These are phyloP conservation scores for Colletotrichum viniferum DNA, from an alignment of 2,329 filamentous ascomycete species.

Conservation along the genomic window DNA sequence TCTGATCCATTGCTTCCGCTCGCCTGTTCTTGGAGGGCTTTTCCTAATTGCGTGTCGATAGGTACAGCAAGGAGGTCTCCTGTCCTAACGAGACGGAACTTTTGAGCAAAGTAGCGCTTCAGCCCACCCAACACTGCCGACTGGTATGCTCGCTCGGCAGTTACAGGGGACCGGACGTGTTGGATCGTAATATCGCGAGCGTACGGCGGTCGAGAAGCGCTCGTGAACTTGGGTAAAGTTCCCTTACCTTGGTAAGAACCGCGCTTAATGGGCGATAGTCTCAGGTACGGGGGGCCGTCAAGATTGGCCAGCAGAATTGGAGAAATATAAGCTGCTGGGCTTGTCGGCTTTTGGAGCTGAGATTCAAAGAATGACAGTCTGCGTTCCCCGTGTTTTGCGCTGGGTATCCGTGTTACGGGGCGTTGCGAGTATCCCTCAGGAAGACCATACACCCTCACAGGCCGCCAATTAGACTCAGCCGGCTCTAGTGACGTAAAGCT, in stretches of 20 bases:
- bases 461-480: constrained; percentile 73
- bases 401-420: constrained; percentile 64
- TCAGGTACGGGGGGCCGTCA: constrained; percentile 77
- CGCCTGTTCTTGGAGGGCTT: constrained; percentile 77
- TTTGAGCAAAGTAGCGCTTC: constrained; percentile 86
- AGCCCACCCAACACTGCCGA: constrained; percentile 84
- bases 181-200: constrained; percentile 82
- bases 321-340: constrained; percentile 74
- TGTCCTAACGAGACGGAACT: constrained; percentile 79
- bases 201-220: constrained; percentile 60
- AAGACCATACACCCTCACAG: constrained; percentile 86
- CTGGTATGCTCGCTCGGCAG: constrained; percentile 84
- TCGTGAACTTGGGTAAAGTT: constrained; percentile 60
- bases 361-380: constrained; percentile 69
- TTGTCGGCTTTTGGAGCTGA: constrained; percentile 65
- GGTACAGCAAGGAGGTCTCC: constrained; percentile 90
- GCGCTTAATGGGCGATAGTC: constrained; percentile 73
- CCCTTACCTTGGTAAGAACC: constrained; percentile 52
- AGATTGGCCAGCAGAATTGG: constrained; percentile 89
- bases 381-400: constrained; percentile 55
- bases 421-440: constrained; percentile 74
- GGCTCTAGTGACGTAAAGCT: constrained; percentile 66
- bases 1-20: constrained; percentile 61
- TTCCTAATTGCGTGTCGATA: constrained; percentile 84
- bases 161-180: constrained; percentile 87